phyloP scores from a whole-genome alignment of 2,329 filamentous ascomycete genomes.

The Alternaria brassicicola region DNA sequence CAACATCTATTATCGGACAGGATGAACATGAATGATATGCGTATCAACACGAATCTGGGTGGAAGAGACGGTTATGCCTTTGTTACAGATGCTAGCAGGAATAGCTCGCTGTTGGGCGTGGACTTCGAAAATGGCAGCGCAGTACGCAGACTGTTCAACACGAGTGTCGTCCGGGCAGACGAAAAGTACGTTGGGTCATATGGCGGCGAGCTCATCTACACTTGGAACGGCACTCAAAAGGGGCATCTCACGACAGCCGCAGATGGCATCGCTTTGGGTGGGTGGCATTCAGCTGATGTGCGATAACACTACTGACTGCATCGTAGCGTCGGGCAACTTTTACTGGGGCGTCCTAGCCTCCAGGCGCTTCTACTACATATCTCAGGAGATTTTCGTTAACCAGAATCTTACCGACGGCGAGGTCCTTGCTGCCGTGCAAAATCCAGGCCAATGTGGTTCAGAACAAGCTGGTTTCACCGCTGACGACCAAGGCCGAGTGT shows the following conservation, averaged over 20 bases:
- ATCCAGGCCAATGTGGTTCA: slow-evolving; percentile 49
- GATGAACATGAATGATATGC: slow-evolving; percentile 52
- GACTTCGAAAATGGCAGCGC: slow-evolving; percentile 47
- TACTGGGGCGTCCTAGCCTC: slow-evolving; percentile 54
- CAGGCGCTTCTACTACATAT: slow-evolving; percentile 51
- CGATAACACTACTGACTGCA: neutral
- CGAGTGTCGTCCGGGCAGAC: slow-evolving; percentile 48
- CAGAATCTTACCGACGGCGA: slow-evolving; percentile 42
- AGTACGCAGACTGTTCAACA: slow-evolving; percentile 47
- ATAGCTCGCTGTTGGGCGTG: slow-evolving; percentile 49
- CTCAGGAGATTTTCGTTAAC: slow-evolving; percentile 46
- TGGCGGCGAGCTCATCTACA: slow-evolving; percentile 42
- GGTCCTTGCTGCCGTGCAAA: slow-evolving; percentile 46
- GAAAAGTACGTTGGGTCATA: slow-evolving; percentile 50
- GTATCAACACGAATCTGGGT: slow-evolving; percentile 53
- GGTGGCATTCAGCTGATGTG: neutral
- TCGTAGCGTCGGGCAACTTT: slow-evolving; percentile 46
- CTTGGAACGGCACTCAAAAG: slow-evolving; percentile 47
- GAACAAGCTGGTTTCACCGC: slow-evolving; percentile 54
- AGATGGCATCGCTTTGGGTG: slow-evolving; percentile 49
- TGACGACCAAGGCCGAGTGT: slow-evolving; percentile 51
- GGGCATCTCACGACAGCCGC: slow-evolving; percentile 40
- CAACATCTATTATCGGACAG: slow-evolving; percentile 41
- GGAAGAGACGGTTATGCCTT: slow-evolving; percentile 49
- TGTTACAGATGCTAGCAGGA: slow-evolving; percentile 50